These are phyloP conservation scores for Skeletonema potamos DNA, from an alignment of 108 stramenopile species.

Conservation along the genomic window DNA sequence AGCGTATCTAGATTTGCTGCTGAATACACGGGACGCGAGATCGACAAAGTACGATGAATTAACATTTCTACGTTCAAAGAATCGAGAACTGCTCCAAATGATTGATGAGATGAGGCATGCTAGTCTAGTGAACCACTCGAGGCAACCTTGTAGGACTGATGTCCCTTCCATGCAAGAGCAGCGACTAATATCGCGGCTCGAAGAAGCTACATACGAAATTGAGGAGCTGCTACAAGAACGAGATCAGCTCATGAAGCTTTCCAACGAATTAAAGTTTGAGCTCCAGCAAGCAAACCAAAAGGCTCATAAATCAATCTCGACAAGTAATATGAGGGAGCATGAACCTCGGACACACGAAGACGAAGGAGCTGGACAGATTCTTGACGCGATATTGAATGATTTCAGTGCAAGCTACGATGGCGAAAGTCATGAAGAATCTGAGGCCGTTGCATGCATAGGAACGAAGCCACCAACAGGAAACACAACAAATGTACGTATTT, in stretches of 20 bases:
- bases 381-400: slow-evolving; percentile 39
- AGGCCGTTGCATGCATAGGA: slow-evolving; percentile 27
- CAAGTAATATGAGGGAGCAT: neutral
- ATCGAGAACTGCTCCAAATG: slow-evolving; percentile 10
- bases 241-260: slow-evolving; percentile 17
- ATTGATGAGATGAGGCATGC: slow-evolving; percentile 28
- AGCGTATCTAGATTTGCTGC: slow-evolving; percentile 33
- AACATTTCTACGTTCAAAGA: slow-evolving; percentile 20
- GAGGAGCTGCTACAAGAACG: slow-evolving; percentile 23
- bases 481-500: neutral
- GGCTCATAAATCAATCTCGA: neutral
- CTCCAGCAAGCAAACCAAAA: neutral
- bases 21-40: slow-evolving; percentile 1
- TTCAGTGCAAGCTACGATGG: slow-evolving; percentile 16
- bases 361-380: neutral
- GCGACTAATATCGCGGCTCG: slow-evolving; percentile 31
- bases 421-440: slow-evolving; percentile 11
- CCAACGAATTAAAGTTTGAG: slow-evolving; percentile 24
- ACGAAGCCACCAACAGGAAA: slow-evolving; percentile 17
- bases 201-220: slow-evolving; percentile 37
- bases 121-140: neutral
- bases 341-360: neutral
- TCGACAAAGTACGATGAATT: slow-evolving; percentile 10
- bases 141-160: neutral
- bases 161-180: slow-evolving; percentile 16